Percentiles rank a stretch among this genome's conserved stretches.
Conservation (phyloP, 306 rosid species). For the Dryas alaskensis region DNA sequence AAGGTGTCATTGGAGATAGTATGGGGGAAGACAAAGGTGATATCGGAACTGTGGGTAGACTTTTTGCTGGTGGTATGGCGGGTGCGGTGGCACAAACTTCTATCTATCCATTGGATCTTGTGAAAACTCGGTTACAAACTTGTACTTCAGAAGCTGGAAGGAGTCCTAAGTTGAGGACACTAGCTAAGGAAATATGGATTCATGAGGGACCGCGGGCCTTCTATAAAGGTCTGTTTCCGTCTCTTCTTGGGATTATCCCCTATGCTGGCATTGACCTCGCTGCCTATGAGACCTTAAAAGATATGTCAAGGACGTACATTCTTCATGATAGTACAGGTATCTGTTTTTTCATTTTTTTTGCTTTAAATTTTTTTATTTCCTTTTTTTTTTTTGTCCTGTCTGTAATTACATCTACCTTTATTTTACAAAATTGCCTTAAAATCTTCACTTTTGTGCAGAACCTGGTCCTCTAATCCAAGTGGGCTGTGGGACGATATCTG, state of each 20-base stretch:
- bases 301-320: conserved; percentile 77
- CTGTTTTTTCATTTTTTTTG: not conserved
- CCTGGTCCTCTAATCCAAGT: conserved; percentile 90
- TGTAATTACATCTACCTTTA: conserved; percentile 9
- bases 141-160: conserved; percentile 53
- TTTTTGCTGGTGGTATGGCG: conserved; percentile 81
- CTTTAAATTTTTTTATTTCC: not conserved
- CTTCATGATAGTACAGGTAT: conserved; percentile 43
- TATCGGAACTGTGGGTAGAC: conserved; percentile 66
- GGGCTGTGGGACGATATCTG: conserved; percentile 94
- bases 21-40: conserved; percentile 52
- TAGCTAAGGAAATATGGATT: conserved; percentile 75
- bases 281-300: conserved; percentile 87
- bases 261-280: conserved; percentile 97
- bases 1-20: conserved; percentile 46
- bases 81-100: conserved; percentile 92
- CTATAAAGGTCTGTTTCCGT: conserved; percentile 84
- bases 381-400: not conserved
- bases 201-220: conserved; percentile 93
- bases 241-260: conserved; percentile 89
- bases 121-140: conserved; percentile 87
- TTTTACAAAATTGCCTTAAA: conserved; percentile 7
- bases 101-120: conserved; percentile 90
- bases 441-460: conserved; percentile 48
- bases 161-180: conserved; percentile 58